Conservation (phyloP, 495 filamentous ascomycete species). For the Lophium mytilinum region DNA sequence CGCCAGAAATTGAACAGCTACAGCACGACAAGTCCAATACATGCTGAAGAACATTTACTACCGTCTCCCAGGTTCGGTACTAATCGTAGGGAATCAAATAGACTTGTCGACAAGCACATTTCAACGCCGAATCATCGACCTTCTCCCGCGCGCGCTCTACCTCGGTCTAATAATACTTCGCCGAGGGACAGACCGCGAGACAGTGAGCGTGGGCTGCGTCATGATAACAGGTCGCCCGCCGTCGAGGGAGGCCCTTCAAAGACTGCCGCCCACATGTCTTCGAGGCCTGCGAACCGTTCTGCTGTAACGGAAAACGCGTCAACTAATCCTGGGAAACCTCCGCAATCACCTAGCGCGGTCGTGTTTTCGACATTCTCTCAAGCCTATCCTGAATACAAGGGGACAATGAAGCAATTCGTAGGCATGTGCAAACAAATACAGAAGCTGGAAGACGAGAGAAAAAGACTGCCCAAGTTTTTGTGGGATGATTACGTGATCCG, state of each 20-base stretch:
- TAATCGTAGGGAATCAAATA: too few species aligned
- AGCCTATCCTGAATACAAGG: slow-evolving; percentile 26
- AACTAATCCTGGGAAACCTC: not conserved
- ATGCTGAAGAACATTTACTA: not conserved
- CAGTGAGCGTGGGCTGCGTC: not conserved
- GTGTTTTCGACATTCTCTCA: slow-evolving; percentile 22
- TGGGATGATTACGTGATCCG: slow-evolving; percentile 32
- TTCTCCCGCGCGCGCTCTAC: too few species aligned
- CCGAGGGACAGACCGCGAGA: not conserved
- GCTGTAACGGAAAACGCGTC: not conserved
- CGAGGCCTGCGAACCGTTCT: not conserved
- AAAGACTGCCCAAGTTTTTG: slow-evolving; percentile 20
- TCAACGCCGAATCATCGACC: too few species aligned
- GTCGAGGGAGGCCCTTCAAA: not conserved
- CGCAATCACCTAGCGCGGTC: too few species aligned
- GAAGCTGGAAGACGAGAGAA: slow-evolving; percentile 13
- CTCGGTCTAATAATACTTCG: not conserved
- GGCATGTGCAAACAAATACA: slow-evolving; percentile 19
- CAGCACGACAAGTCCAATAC: not conserved
- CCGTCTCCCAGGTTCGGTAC: not conserved
- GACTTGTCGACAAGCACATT: too few species aligned
- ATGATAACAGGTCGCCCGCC: not conserved
- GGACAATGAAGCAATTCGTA: slow-evolving; percentile 23
- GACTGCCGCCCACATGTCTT: not conserved
- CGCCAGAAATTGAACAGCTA: not conserved